These are phyloP conservation scores for Auricularia cornea DNA, from an alignment of 768 basidiomycete genomes.

Conservation along the genomic window DNA sequence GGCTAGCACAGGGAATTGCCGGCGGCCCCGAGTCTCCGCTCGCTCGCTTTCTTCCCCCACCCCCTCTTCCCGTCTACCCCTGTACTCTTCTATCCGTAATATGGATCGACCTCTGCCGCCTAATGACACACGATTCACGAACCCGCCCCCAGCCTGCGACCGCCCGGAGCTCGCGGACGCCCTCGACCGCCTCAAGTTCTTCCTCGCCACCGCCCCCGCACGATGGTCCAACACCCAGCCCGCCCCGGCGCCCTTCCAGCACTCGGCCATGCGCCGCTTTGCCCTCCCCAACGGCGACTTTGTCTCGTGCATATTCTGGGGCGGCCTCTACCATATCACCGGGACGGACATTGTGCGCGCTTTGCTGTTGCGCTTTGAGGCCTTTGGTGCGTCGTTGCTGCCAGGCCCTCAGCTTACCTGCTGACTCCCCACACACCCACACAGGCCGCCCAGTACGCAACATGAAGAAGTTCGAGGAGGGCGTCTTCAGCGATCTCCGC, in stretches of 20 bases:
- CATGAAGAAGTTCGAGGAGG: constrained; percentile 97
- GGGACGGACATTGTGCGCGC: constrained; percentile 96
- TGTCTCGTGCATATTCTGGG: constrained; percentile 76
- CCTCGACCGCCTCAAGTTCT: constrained; percentile 79
- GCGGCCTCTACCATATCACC: constrained; percentile 85
- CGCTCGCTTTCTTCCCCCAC: not conserved
- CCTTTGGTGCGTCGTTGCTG: constrained; percentile 29
- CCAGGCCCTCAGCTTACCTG: too few relatives aligned
- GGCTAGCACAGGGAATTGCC: too few relatives aligned
- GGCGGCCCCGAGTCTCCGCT: not conserved
- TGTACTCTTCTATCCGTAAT: not conserved
- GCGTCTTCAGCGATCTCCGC: constrained; percentile 85
- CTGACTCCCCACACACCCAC: too few relatives aligned
- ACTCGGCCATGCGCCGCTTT: constrained; percentile 80
- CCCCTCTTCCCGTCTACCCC: not conserved
- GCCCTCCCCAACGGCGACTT: constrained; percentile 72
- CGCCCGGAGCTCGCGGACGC: constrained; percentile 32
- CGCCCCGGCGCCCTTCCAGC: constrained; percentile 31
- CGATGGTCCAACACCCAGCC: constrained; percentile 47
- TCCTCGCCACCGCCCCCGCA: constrained; percentile 77
- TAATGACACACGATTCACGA: constrained; percentile 1
- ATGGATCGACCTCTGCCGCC: not conserved
- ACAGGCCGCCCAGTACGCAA: constrained; percentile 78
- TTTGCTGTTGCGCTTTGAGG: constrained; percentile 88
- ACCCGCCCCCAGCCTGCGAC: not conserved